These are phyloP conservation scores for Solanum lycopersicoides DNA, from an alignment of 257 asterid species.

Conservation along the genomic window DNA sequence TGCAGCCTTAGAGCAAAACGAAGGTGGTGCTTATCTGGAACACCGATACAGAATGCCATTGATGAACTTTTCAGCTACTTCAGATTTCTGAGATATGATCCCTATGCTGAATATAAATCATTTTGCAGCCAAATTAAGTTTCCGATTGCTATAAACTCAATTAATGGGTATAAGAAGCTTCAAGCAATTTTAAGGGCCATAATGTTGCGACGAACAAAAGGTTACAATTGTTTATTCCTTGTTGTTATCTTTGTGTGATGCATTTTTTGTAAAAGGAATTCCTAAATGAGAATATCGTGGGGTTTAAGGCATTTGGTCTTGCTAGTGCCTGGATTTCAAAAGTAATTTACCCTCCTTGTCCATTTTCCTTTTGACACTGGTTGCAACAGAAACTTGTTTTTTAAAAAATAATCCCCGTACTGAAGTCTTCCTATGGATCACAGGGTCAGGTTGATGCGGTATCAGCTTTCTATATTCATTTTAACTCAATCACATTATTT, in stretches of 20 bases:
- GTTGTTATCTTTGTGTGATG: neutral
- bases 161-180: conserved; percentile 75
- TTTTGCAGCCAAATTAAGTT: conserved; percentile 57
- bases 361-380: neutral
- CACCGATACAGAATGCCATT: conserved; percentile 91
- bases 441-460: neutral
- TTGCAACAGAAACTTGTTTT: neutral
- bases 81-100: conserved; percentile 87
- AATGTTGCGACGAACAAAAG: conserved; percentile 99
- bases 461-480: neutral
- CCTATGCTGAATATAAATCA: conserved; percentile 70
- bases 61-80: conserved; percentile 97
- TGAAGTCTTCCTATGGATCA: neutral
- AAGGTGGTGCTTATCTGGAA: conserved; percentile 99
- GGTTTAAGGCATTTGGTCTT: neutral
- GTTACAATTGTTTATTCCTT: conserved; percentile 17
- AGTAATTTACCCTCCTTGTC: neutral
- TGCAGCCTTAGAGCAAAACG: conserved; percentile 95
- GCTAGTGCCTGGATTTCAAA: neutral
- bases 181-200: conserved; percentile 66
- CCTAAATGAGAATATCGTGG: neutral
- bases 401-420: neutral
- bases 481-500: neutral
- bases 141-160: conserved; percentile 61
- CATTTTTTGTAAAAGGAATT: neutral